Conservation (phyloP, 2,329 filamentous ascomycete genomes). For the Elsinoe necatrix region DNA sequence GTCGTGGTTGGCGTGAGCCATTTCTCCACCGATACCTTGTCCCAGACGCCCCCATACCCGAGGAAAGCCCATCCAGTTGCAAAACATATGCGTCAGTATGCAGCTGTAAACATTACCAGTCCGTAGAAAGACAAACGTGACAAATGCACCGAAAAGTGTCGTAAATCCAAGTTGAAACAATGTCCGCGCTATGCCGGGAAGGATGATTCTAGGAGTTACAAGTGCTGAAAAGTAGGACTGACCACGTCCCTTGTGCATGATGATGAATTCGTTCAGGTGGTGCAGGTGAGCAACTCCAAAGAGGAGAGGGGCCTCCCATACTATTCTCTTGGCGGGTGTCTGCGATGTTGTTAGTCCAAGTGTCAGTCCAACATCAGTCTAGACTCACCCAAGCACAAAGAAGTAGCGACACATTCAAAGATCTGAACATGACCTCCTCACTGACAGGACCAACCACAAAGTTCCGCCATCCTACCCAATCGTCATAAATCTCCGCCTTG, state of each 20-base stretch:
- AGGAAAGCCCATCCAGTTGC: conserved; percentile 86
- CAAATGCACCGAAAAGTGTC: conserved; percentile 86
- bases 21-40: conserved; percentile 34
- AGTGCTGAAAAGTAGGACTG: conserved; percentile 18
- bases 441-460: conserved; percentile 76
- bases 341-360: background rate
- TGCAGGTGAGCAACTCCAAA: conserved; percentile 92
- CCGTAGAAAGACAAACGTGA: conserved; percentile 77
- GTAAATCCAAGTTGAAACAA: conserved; percentile 84
- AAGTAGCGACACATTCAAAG: conserved; percentile 73
- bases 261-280: conserved; percentile 88
- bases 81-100: conserved; percentile 74
- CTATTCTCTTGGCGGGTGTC: conserved; percentile 42
- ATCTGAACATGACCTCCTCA: conserved; percentile 90
- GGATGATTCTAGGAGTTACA: conserved; percentile 31
- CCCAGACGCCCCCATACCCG: conserved; percentile 72
- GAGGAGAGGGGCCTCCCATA: conserved; percentile 77
- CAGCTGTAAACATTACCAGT: conserved; percentile 73
- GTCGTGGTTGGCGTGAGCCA: conserved; percentile 24
- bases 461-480: conserved; percentile 81
- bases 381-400: conserved; percentile 53
- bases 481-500: conserved; percentile 53
- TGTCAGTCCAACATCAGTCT: conserved; percentile 27
- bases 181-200: conserved; percentile 52
- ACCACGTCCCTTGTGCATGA: conserved; percentile 64